Conservation (phyloP, 768 basidiomycete species). For the Polyporus arcularius region DNA sequence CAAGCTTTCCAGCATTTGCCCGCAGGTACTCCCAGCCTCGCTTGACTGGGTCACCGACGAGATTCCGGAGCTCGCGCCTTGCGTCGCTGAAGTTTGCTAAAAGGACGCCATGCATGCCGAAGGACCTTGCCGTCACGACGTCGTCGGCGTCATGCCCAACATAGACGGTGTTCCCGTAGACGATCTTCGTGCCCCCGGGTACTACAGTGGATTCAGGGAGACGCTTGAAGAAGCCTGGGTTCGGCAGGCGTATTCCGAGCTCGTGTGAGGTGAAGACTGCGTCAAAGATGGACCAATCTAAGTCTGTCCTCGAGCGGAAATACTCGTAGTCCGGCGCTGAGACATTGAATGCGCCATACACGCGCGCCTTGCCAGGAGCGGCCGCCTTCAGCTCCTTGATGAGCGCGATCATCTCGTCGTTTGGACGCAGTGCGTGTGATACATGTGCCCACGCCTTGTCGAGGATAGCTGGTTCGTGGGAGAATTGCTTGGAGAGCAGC, state of each 20-base stretch:
- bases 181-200: slow-evolving; percentile 18
- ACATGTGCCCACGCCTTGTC: slow-evolving; percentile 46
- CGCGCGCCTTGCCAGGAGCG: slow-evolving; percentile 34
- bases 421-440: slow-evolving; percentile 44
- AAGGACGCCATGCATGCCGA: slow-evolving; percentile 50
- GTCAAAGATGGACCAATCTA: slow-evolving; percentile 53
- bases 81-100: slow-evolving; percentile 44
- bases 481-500: slow-evolving; percentile 40
- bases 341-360: slow-evolving; percentile 58
- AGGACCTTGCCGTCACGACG: slow-evolving; percentile 48
- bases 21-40: slow-evolving; percentile 45
- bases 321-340: slow-evolving; percentile 48
- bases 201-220: slow-evolving; percentile 33
- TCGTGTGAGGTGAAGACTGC: slow-evolving; percentile 46
- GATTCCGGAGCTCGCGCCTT: slow-evolving; percentile 45
- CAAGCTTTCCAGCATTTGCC: slow-evolving; percentile 38
- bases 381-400: slow-evolving; percentile 44
- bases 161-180: slow-evolving; percentile 45
- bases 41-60: slow-evolving; percentile 45
- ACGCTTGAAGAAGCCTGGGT: slow-evolving; percentile 49
- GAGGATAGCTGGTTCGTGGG: slow-evolving; percentile 38
- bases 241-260: slow-evolving; percentile 49
- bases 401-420: slow-evolving; percentile 38
- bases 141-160: slow-evolving; percentile 57
- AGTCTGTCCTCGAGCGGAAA: slow-evolving; percentile 38